Percentiles rank a stretch among this genome's conserved stretches.
Evolutionary conservation across 140 eudicot genomes (phyloP).

Genomic region (Oenanthe javanica): DNA sequence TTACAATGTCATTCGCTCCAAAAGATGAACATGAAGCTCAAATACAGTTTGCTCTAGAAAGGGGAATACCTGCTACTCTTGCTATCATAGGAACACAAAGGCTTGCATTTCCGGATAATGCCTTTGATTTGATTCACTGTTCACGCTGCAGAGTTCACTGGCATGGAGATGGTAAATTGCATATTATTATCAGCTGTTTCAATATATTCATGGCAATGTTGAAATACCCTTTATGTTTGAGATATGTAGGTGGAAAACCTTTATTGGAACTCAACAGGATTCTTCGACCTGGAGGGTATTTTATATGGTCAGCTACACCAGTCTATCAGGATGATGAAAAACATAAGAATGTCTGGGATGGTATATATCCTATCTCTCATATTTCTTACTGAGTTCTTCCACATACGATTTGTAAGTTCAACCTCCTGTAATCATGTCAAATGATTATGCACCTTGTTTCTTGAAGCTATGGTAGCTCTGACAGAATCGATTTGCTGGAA

Average conservation of each 20-base stretch:
- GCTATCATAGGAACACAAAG: conserved; percentile 93
- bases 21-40: conserved; percentile 98
- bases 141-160: conserved; percentile 99
- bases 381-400: not conserved
- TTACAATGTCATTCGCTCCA: conserved; percentile 98
- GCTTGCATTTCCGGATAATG: conserved; percentile 88
- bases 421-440: not conserved
- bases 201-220: conserved; percentile 7
- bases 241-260: conserved; percentile 80
- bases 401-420: not conserved
- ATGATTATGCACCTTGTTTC: not conserved
- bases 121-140: conserved; percentile 85
- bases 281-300: conserved; percentile 97
- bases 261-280: conserved; percentile 86
- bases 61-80: conserved; percentile 97
- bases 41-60: conserved; percentile 94
- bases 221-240: not conserved
- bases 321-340: conserved; percentile 69
- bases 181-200: not conserved
- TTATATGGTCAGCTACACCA: conserved; percentile 98
- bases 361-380: conserved; percentile 24
- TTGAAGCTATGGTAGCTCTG: conserved; percentile 84
- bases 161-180: conserved; percentile 72
- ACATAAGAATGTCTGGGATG: conserved; percentile 67
- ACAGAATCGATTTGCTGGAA: conserved; percentile 91